These are phyloP conservation scores for Alternaria sp. DNA, from an alignment of 2,329 filamentous ascomycete genomes.

Conservation along the genomic window DNA sequence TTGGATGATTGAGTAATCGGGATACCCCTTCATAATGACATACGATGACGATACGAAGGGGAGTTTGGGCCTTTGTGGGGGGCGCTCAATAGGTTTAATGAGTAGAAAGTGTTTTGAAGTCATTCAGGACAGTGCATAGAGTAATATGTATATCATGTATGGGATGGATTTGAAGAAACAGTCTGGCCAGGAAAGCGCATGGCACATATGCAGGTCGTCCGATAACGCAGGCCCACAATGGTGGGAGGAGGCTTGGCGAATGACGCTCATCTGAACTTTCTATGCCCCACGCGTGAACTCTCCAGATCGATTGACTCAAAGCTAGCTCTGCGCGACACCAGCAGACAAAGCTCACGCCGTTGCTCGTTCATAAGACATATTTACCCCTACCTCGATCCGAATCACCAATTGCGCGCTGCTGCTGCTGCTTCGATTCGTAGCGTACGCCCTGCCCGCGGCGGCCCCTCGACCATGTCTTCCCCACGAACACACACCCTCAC, in stretches of 20 bases:
- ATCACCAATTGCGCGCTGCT: neutral
- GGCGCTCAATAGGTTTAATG: neutral
- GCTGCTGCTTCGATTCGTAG: neutral
- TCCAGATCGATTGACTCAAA: conserved; percentile 11
- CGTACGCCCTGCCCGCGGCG: conserved; percentile 1
- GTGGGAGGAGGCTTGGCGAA: conserved; percentile 30
- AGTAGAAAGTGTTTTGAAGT: neutral
- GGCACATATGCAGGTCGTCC: neutral
- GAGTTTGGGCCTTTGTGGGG: neutral
- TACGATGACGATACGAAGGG: neutral
- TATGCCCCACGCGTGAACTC: conserved; percentile 14
- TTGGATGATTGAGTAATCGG: neutral
- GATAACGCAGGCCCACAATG: conserved; percentile 20
- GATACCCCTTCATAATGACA: conserved; percentile 3
- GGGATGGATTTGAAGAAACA: neutral
- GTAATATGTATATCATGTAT: neutral
- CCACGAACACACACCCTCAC: conserved; percentile 40
- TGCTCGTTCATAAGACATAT: fast-evolving
- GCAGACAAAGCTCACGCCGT: neutral
- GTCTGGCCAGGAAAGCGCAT: too few species aligned
- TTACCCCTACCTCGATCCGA: neutral
- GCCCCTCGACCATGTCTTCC: conserved; percentile 27
- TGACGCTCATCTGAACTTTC: conserved; percentile 34
- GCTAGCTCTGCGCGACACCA: neutral
- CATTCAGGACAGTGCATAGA: neutral